These are phyloP conservation scores for Coemansia sp. DNA, from an alignment of 192 early-diverging fungal species.

Conservation along the genomic window DNA sequence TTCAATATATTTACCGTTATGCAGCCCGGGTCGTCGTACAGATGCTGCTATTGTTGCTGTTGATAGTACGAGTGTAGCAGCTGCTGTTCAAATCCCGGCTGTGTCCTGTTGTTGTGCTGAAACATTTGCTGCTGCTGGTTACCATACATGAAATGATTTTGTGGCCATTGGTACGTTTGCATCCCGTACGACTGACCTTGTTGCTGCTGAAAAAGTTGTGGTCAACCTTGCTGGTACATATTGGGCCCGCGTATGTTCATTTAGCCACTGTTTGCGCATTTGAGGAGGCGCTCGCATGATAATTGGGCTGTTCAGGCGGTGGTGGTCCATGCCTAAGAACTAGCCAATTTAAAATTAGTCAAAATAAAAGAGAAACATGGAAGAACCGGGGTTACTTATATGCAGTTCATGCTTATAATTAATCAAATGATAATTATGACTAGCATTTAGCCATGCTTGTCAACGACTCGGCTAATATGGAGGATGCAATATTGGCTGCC, in stretches of 20 bases:
- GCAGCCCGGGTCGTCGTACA: neutral
- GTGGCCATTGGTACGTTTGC: conserved; percentile 15
- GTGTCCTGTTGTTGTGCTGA: neutral
- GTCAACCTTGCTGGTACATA: neutral
- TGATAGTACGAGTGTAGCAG: conserved; percentile 1
- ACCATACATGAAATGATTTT: conserved; percentile 1
- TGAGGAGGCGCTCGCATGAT: conserved; percentile 9
- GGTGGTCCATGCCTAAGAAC: conserved; percentile 16
- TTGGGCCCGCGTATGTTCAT: conserved; percentile 27
- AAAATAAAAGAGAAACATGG: no score
- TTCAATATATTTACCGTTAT: conserved; percentile 61
- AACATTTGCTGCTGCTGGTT: neutral
- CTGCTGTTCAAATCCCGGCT: neutral
- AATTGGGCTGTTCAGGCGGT: conserved; percentile 13
- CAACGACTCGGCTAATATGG: no score
- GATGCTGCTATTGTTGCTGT: conserved; percentile 22
- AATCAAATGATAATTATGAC: no score
- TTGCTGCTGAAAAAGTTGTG: neutral
- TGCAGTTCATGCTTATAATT: no score
- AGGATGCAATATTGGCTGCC: no score
- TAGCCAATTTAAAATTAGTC: no score
- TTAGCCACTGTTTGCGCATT: conserved; percentile 15
- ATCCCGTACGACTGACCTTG: conserved; percentile 13
- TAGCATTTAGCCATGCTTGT: no score
- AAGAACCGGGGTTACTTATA: no score